Evolutionary conservation across 306 rosid species (phyloP), one percentile per base, ranked within the genome.

Genomic region (Cicer cuneatum): DNA sequence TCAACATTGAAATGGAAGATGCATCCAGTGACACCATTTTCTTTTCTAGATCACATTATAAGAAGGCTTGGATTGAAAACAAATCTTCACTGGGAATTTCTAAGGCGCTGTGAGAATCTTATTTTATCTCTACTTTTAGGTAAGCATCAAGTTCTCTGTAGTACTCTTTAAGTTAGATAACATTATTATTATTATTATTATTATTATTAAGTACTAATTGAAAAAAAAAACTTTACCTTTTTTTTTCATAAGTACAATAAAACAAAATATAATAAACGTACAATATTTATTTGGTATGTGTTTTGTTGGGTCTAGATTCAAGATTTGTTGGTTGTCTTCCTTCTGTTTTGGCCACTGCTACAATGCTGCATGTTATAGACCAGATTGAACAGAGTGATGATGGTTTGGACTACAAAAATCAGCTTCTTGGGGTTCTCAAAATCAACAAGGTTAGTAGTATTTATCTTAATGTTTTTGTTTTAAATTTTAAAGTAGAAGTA

Each of bases 21-120:
- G 99, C 96, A 94, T 57, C 93, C 98, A 0, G 96, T 94, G 56
- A 94, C 98, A 51, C 92, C 98, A 15, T 80, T 90, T 42, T 94
- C 98, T 0, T 94, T 94, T 69, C 81, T 94, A 37, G 97, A 90
- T 81, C 91, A 85, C 86, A 82, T 92, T 71, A 77, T 84, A 57
- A 86, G 90, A 72, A 86, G 90, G 83, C 87, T 94, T 18, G 99
- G 97, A 11, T 81, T 94, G 83, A 88, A 86, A 75, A 86, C 84
- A 39, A 67, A 71, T 74, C 87, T 89, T 72, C 93, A 87, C 45
- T 86, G 85, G 90, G 93, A 88, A 70, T 89, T 94, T 67, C 88
- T 92, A 42, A 85, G 82, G 75, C 86, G 88, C 62, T 94, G 92
- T 61, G 96, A 92, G 78, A 80, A 85, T 61, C 87, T 90, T 64